Percentiles rank a stretch among this genome's conserved stretches.
Evolutionary conservation across 805 yeast genomes (phyloP).

Genomic region (Schwanniomyces yamadae): DNA sequence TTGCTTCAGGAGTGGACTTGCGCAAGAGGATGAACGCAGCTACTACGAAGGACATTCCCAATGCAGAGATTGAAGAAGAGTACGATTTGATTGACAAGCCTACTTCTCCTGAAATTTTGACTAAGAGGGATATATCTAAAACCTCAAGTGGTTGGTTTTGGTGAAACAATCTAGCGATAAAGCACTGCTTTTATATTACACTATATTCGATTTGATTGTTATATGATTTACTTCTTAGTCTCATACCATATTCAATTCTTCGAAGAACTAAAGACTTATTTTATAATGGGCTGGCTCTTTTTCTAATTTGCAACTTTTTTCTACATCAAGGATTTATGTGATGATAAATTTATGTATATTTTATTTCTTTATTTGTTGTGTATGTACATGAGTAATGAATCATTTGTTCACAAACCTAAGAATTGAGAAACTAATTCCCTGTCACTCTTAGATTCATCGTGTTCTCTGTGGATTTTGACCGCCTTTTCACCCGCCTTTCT

Average conservation of each 20-base stretch:
- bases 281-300: too few species aligned
- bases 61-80: conserved; percentile 20
- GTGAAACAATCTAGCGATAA: conserved; percentile 11
- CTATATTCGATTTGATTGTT: too few species aligned
- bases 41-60: too few species aligned
- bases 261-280: too few species aligned
- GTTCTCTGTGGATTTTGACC: conserved; percentile 17
- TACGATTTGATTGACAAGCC: conserved; percentile 47
- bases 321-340: background rate
- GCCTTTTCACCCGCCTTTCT: conserved; percentile 24
- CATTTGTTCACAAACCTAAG: conserved; percentile 25
- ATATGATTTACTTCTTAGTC: background rate
- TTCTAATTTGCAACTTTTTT: too few species aligned
- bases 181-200: conserved; percentile 1
- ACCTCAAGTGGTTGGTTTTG: conserved; percentile 20
- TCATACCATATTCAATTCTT: too few species aligned
- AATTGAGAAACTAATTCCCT: conserved; percentile 27
- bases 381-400: conserved; percentile 10
- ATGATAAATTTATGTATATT: background rate
- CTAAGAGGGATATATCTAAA: conserved; percentile 7
- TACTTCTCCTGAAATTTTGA: conserved; percentile 4
- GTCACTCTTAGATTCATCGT: conserved; percentile 25
- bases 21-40: too few species aligned
- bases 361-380: conserved; percentile 1
- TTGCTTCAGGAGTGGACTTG: too few species aligned